These are phyloP conservation scores for Syzygium jambos DNA, from an alignment of 345 rosid species.

Conservation along the genomic window DNA sequence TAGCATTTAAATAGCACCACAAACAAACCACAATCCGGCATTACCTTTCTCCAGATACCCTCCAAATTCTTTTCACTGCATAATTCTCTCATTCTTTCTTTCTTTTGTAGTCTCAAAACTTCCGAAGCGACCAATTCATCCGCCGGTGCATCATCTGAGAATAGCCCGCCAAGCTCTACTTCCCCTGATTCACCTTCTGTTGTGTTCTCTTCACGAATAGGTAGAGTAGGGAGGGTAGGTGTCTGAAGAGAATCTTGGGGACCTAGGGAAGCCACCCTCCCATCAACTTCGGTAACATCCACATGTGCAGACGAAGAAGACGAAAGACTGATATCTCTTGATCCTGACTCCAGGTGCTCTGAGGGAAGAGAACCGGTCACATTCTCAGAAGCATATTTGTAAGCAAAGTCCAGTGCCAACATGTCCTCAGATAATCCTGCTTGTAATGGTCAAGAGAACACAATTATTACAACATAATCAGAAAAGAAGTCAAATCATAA, in stretches of 20 bases:
- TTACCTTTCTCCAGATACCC: constrained; percentile 95
- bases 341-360: constrained; percentile 7
- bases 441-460: constrained; percentile 19
- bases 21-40: not conserved
- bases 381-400: constrained; percentile 14
- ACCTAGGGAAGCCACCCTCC: constrained; percentile 18
- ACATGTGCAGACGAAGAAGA: constrained; percentile 4
- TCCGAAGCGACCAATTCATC: constrained; percentile 33
- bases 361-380: not conserved
- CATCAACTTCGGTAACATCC: constrained; percentile 17
- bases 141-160: constrained; percentile 38
- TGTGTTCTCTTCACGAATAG: constrained; percentile 8
- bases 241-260: constrained; percentile 21
- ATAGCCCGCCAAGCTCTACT: constrained; percentile 65
- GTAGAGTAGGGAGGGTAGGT: constrained; percentile 10
- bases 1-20: not conserved
- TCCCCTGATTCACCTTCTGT: constrained; percentile 31
- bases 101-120: constrained; percentile 53
- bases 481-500: not conserved
- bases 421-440: constrained; percentile 70
- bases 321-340: constrained; percentile 11
- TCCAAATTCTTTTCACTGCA: constrained; percentile 54
- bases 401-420: constrained; percentile 51
- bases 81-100: constrained; percentile 56
- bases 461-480: constrained; percentile 6